Conservation (phyloP, 1,284 basidiomycete species). For the Austropuccinia psidii region DNA sequence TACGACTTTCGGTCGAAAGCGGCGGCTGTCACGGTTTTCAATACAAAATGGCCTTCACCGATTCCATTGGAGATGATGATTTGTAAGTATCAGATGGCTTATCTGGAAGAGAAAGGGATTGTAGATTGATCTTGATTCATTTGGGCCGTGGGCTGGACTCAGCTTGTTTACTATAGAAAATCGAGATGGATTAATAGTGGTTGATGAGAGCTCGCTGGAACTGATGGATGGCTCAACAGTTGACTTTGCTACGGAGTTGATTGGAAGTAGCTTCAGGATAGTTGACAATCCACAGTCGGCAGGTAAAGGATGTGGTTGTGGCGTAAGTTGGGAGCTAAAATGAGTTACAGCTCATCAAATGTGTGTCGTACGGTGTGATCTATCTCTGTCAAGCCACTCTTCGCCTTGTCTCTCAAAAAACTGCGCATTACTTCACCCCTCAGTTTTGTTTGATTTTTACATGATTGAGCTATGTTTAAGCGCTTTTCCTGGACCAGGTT, state of each 20-base stretch:
- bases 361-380: no score
- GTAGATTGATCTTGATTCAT: background rate
- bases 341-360: no score
- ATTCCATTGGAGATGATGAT: slow-evolving; percentile 59
- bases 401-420: no score
- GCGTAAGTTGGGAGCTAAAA: slow-evolving; percentile 77
- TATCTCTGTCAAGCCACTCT: no score
- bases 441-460: no score
- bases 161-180: slow-evolving; percentile 9
- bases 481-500: no score
- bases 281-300: slow-evolving; percentile 74
- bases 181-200: slow-evolving; percentile 52
- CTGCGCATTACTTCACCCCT: no score
- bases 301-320: slow-evolving; percentile 77
- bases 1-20: slow-evolving; percentile 72
- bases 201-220: slow-evolving; percentile 71
- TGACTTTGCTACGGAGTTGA: slow-evolving; percentile 82
- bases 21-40: slow-evolving; percentile 91
- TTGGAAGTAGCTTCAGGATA: slow-evolving; percentile 74
- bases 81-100: slow-evolving; percentile 56
- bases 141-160: background rate
- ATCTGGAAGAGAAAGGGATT: background rate
- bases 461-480: no score
- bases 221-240: slow-evolving; percentile 73
- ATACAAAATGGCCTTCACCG: slow-evolving; percentile 74